Base-by-base conservation (phyloP, 2,329 filamentous ascomycete genomes). In the Ophiostoma fasciatum region DNA sequence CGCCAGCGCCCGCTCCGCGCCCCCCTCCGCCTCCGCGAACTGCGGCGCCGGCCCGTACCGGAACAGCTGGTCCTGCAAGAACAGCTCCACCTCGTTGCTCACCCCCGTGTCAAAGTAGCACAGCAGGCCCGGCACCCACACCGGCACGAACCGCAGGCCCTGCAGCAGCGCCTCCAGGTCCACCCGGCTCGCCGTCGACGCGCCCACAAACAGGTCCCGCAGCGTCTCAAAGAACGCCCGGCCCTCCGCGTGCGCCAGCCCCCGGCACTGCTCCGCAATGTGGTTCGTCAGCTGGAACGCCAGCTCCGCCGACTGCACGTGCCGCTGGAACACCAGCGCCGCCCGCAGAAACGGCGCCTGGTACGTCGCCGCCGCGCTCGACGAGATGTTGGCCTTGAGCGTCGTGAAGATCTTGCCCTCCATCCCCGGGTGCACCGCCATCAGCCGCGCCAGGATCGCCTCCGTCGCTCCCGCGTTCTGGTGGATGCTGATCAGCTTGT, bases 401-500 rank as follows among this genome's bases (percentile, higher is more conserved):
- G 71, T 69, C 29, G 58, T 53, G 27, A 63, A 62, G 2, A 84
- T 59, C 30, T 61, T 57, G 0, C 56, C 33, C 29, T 74, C 70
- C 52, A 74, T 63, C 7, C 57, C 46, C 1, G 59, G 52, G 37
- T 68, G 64, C 15, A 67, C 57, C n/a, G 59, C 54, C 28, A 81
- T 55, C 25, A 84, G 60, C 4, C 63, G 59, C 26, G 54, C 55
- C 33, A 85, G 51, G 35, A 85, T 78, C 11, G 55, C 58, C 33
- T 67, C 60, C 2, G 68, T 72, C 3, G 61, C 59, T 2, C 49
- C 43, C 0, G 55, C 52, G 36, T 73, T 74, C 48, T 77, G 69
- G 42, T 77, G 66, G 33, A 79, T 62, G 15, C 61, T 59, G 20
- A 85, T 60, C 19, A 85, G 60, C 50, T 79, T 82, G 48, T 75